These are phyloP conservation scores for Takashimella koratensis DNA, from an alignment of 1,284 basidiomycete species.

Conservation along the genomic window DNA sequence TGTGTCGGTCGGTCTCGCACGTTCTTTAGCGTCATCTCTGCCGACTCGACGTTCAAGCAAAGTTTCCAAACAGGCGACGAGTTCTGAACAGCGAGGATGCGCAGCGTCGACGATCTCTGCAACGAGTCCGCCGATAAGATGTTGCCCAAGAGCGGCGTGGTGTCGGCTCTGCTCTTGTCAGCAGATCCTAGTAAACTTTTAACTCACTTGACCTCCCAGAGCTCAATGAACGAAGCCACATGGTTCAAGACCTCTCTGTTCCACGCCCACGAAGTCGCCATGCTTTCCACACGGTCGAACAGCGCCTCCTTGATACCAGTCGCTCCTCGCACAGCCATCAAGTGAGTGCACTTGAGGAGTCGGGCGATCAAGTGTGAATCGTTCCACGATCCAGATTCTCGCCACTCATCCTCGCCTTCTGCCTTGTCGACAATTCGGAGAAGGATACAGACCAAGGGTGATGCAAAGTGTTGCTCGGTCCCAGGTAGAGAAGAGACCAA, in stretches of 20 bases:
- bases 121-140: conserved; percentile 52
- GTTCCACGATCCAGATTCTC: conserved; percentile 33
- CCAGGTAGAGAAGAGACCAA: conserved; percentile 31
- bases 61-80: conserved; percentile 54
- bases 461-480: conserved; percentile 22
- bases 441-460: conserved; percentile 18
- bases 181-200: too few relatives aligned
- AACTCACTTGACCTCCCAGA: conserved; percentile 23
- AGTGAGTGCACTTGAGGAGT: conserved; percentile 19
- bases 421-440: conserved; percentile 5
- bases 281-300: conserved; percentile 49
- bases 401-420: conserved; percentile 16
- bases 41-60: conserved; percentile 68
- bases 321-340: conserved; percentile 47
- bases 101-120: conserved; percentile 45
- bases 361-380: conserved; percentile 27
- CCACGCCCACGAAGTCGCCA: conserved; percentile 60
- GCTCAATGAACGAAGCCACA: conserved; percentile 53
- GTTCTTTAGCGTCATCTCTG: conserved; percentile 68
- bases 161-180: not conserved
- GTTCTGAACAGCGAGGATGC: conserved; percentile 34
- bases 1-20: conserved; percentile 74
- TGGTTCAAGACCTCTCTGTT: conserved; percentile 56
- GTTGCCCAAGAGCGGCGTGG: conserved; percentile 29
- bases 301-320: conserved; percentile 20